A percentile compares a stretch with the other conserved stretches of the same genome.
Evolutionary conservation across 2,329 filamentous ascomycete species (phyloP).

Genomic region (Clarireedia sp.): DNA sequence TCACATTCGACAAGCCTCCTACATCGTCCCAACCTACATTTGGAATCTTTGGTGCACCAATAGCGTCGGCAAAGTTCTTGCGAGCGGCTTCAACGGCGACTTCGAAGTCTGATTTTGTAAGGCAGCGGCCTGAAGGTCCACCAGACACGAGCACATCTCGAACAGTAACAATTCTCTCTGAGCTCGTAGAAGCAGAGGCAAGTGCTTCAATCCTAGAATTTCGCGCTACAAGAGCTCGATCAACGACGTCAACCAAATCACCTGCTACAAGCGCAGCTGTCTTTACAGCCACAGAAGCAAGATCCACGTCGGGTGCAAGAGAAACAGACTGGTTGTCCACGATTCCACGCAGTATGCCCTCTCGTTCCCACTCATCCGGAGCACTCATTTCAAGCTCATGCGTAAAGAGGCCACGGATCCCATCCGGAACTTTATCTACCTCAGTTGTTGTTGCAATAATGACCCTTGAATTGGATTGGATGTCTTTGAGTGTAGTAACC

Average conservation of each 20-base stretch:
- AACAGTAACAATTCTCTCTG: conserved; percentile 48
- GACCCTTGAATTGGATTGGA: conserved; percentile 71
- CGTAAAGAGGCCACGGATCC: conserved; percentile 82
- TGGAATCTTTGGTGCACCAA: conserved; percentile 94
- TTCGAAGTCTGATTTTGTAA: conserved; percentile 81
- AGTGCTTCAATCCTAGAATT: conserved; percentile 68
- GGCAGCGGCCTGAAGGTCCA: conserved; percentile 66
- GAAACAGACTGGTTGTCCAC: conserved; percentile 67
- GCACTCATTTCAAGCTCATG: conserved; percentile 92
- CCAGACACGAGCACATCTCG: conserved; percentile 85
- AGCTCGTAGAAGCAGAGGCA: conserved; percentile 40
- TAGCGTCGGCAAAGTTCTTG: conserved; percentile 96
- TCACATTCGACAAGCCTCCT: conserved; percentile 85
- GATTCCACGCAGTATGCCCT: conserved; percentile 74
- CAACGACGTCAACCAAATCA: conserved; percentile 88
- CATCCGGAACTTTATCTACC: conserved; percentile 87
- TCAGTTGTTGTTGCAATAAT: conserved; percentile 92
- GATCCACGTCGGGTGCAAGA: conserved; percentile 76
- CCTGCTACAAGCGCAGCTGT: conserved; percentile 92
- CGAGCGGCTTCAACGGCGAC: conserved; percentile 89
- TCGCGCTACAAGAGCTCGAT: conserved; percentile 74
- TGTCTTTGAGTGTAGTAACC: conserved; percentile 73
- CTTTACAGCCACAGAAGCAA: conserved; percentile 81
- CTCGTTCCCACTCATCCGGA: conserved; percentile 85
- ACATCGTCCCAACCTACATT: conserved; percentile 97